Conservation (phyloP, 192 early-diverging fungal species). For the Dissophora globulifera region DNA sequence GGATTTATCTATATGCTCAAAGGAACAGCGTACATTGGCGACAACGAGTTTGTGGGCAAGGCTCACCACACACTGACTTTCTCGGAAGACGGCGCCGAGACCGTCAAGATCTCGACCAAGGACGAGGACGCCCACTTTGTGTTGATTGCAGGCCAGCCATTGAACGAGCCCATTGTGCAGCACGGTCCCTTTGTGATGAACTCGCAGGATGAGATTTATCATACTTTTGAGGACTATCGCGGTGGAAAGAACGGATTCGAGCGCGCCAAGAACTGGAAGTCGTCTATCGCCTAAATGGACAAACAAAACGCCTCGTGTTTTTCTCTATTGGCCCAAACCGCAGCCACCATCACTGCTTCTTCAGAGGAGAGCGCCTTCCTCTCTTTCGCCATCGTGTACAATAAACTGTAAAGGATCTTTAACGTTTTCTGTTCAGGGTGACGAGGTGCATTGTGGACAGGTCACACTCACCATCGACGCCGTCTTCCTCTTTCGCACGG, state of each 20-base stretch:
- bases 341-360: no score
- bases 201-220: constrained; percentile 63
- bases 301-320: no score
- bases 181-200: constrained; percentile 80
- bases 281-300: constrained; percentile 5
- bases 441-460: no score
- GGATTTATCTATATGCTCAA: constrained; percentile 47
- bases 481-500: no score
- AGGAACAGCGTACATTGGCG: constrained; percentile 36
- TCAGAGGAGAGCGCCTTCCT: no score
- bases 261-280: constrained; percentile 62
- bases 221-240: constrained; percentile 71
- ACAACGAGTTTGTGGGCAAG: constrained; percentile 13
- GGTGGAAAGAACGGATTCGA: constrained; percentile 74
- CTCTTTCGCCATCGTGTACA: no score
- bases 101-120: constrained; percentile 34
- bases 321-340: no score
- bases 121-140: constrained; percentile 40
- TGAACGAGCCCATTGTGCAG: constrained; percentile 64
- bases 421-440: no score
- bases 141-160: constrained; percentile 60
- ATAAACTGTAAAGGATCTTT: no score
- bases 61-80: constrained; percentile 32
- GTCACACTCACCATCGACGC: no score
- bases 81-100: constrained; percentile 35